A percentile compares a stretch with the other conserved stretches of the same genome.
Evolutionary conservation across 1,284 basidiomycete species (phyloP).

Genomic region (Heterobasidion irregulare): DNA sequence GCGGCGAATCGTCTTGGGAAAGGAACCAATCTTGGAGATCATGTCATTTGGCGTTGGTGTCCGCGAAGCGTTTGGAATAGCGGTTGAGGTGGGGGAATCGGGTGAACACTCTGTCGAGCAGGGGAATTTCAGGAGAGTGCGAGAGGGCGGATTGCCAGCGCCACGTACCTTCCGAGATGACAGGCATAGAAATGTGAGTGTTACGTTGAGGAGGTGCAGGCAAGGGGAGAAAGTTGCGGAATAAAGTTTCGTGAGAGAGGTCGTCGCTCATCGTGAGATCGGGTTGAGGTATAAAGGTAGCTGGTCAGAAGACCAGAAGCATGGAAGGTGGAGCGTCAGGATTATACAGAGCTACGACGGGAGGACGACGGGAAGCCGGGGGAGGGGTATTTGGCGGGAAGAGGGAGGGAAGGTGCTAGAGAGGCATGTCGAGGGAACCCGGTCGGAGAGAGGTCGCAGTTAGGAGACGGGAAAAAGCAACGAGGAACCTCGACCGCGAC

Average conservation of each 20-base stretch:
- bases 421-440: background rate
- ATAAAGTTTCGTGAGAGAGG: slow-evolving; percentile 6
- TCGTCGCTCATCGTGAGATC: slow-evolving; percentile 9
- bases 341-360: background rate
- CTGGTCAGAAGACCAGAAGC: background rate
- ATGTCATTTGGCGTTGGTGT: slow-evolving; percentile 9
- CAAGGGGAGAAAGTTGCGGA: background rate
- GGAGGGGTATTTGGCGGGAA: background rate
- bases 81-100: slow-evolving; percentile 4
- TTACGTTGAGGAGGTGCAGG: background rate
- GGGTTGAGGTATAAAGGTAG: slow-evolving; percentile 3
- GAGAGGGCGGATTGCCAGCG: background rate
- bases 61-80: slow-evolving; percentile 11
- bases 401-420: background rate
- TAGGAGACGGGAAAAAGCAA: background rate
- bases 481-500: background rate
- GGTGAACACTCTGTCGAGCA: slow-evolving; percentile 2
- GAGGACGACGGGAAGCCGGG: background rate
- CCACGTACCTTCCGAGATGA: slow-evolving; percentile 2
- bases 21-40: background rate
- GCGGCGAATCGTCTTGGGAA: slow-evolving; percentile 19
- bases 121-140: no score
- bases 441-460: background rate
- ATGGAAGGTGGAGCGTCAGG: background rate
- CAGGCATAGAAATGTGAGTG: slow-evolving; percentile 1